Evolutionary conservation across 305 asterid genomes (phyloP), one percentile per base, ranked within the genome.

Genomic region (Stenogyne calaminthoides): DNA sequence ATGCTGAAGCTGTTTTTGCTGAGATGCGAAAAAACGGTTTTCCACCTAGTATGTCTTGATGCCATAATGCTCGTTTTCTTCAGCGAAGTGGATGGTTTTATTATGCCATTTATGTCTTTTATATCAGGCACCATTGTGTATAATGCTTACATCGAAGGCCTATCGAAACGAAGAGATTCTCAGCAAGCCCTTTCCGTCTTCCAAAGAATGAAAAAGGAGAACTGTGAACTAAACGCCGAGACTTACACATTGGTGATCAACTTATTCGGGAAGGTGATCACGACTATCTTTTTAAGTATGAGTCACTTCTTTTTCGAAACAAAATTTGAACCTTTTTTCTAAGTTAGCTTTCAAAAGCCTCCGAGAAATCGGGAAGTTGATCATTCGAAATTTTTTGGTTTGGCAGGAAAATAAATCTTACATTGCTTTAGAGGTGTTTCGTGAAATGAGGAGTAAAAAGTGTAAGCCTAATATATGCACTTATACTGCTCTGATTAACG

Each of bases 221-320:
- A 76, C 47, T 92, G 97, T 34, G 84, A 80, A 74, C 95, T 88
- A 40, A 85, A 89, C 56, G 77, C 86, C n/a, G 93, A 88, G 72
- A 93, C 98, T 76, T 91, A 91, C 69, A 93, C 98, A 37, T 75
- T 88, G 98, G 71, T 93, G 83, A 93, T 93, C 83, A 93, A 89
- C 81, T 78, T 90, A 70, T 90, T 86, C 61, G 98, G 98, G 70
- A 92, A 92, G 96, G 96, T 89, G 67, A 46, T 46, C 54, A 14
- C 15, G 8, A n/a, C 54, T 44, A 16, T 44, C 51, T 46, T 42
- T n/a, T 46, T 46, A 46, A 14, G 54, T 46, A 46, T 5, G 54
- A 46, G 19, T 46, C 49, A 42, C 49, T 10, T 42, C n/a, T 42
- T 14, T 42, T 40, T 44, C n/a, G 19, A 46, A 46, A 46, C 54